phyloP scores from a whole-genome alignment of 2,329 filamentous ascomycete genomes.

The Albophoma yamanashiensis region DNA sequence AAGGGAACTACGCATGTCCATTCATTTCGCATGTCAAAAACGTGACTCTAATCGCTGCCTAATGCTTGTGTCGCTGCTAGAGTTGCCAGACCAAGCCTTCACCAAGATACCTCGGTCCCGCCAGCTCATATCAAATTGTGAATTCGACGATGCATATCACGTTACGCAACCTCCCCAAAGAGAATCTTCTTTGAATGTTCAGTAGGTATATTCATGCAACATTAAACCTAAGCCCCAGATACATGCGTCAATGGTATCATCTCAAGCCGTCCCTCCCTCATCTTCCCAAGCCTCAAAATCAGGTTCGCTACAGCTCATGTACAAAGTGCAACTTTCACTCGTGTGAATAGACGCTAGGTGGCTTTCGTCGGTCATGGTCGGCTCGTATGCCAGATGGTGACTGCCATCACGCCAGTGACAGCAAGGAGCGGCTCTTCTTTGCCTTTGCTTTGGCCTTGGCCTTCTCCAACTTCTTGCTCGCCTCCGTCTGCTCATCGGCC shows the following conservation, averaged over 20 bases:
- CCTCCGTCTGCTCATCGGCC: slow-evolving; percentile 30
- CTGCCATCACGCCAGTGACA: slow-evolving; percentile 12
- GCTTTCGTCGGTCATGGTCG: not conserved
- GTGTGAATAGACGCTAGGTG: not conserved
- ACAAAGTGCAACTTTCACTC: not conserved
- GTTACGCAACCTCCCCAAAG: not conserved
- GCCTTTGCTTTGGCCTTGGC: slow-evolving; percentile 22
- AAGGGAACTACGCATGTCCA: too few relatives aligned
- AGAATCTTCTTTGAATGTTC: not conserved
- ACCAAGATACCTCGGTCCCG: too few relatives aligned
- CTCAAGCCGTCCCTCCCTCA: not conserved
- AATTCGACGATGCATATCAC: not conserved
- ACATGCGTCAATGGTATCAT: slow-evolving; percentile 3
- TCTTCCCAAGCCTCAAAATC: not conserved
- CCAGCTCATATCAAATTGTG: too few relatives aligned
- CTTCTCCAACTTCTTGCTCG: slow-evolving; percentile 26
- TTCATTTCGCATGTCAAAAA: too few relatives aligned
- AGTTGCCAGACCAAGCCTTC: too few relatives aligned
- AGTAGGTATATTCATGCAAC: not conserved
- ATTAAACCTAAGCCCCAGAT: not conserved
- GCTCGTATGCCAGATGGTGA: not conserved
- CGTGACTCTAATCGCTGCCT: too few relatives aligned
- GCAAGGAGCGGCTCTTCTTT: slow-evolving; percentile 33
- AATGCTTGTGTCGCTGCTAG: too few relatives aligned
- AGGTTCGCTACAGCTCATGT: not conserved